phyloP scores from a whole-genome alignment of 257 asterid genomes.

The Lycium ferocissimum region DNA sequence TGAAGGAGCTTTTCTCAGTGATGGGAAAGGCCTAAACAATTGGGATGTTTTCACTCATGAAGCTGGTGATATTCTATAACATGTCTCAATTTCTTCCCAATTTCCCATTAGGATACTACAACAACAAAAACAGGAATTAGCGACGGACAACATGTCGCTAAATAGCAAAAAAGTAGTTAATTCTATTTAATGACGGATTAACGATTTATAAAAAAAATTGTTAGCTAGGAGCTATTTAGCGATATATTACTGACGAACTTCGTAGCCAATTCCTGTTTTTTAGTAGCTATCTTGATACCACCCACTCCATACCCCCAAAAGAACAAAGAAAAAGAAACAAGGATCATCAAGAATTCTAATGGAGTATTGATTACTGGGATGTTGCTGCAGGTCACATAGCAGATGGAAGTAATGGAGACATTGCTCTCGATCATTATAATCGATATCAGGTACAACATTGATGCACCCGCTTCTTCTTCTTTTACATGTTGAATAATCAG shows the following conservation, averaged over 20 bases:
- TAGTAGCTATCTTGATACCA: too few relatives aligned
- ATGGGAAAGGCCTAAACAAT: constrained; percentile 52
- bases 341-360: not conserved
- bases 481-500: not conserved
- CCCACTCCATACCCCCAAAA: too few relatives aligned
- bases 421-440: constrained; percentile 54
- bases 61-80: constrained; percentile 33
- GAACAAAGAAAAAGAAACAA: not conserved
- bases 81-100: too few relatives aligned
- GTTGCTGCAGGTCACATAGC: constrained; percentile 42
- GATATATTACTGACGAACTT: too few relatives aligned
- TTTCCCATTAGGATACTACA: too few relatives aligned
- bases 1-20: constrained; percentile 52
- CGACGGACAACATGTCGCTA: too few relatives aligned
- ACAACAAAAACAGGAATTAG: too few relatives aligned
- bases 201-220: too few relatives aligned
- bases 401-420: constrained; percentile 56
- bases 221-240: not conserved
- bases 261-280: too few relatives aligned
- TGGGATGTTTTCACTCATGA: constrained; percentile 53
- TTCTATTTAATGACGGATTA: not conserved
- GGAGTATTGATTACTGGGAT: not conserved
- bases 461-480: not conserved
- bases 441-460: constrained; percentile 45
- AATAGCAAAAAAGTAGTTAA: too few relatives aligned